phyloP scores from a whole-genome alignment of 768 basidiomycete genomes.

The Scleroderma citrinum region DNA sequence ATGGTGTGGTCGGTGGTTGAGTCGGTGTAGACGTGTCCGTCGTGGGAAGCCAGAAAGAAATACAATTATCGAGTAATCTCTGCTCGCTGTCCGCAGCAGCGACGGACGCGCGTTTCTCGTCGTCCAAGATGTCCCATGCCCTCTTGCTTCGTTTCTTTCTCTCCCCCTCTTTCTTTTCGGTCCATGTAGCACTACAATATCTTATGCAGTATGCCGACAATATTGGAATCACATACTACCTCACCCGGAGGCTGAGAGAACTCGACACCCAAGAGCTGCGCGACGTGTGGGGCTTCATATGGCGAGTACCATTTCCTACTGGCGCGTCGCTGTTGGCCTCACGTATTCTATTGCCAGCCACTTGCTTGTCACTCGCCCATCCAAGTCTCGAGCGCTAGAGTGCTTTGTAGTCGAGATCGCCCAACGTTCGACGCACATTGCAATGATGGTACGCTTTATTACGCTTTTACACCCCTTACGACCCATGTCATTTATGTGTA shows the following conservation, averaged over 20 bases:
- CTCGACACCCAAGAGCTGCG: slow-evolving; percentile 65
- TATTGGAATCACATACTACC: slow-evolving; percentile 88
- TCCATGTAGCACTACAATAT: slow-evolving; percentile 90
- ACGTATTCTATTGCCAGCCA: slow-evolving; percentile 50
- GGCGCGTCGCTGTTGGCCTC: slow-evolving; percentile 7
- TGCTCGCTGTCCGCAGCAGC: slow-evolving; percentile 10
- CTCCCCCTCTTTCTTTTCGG: slow-evolving; percentile 87
- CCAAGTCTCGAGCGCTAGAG: slow-evolving; percentile 88
- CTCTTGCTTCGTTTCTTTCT: slow-evolving; percentile 88
- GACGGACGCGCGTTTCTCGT: slow-evolving; percentile 5
- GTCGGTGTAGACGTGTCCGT: slow-evolving; percentile 1
- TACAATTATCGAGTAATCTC: background rate
- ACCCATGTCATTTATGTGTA: slow-evolving; percentile 24
- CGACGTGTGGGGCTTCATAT: slow-evolving; percentile 88
- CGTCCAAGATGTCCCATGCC: slow-evolving; percentile 58
- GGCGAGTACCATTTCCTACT: slow-evolving; percentile 38
- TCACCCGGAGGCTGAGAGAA: slow-evolving; percentile 66
- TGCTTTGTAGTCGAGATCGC: slow-evolving; percentile 87
- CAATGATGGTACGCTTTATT: slow-evolving; percentile 75
- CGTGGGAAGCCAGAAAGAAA: slow-evolving; percentile 6
- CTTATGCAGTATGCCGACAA: slow-evolving; percentile 77
- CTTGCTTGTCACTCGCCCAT: slow-evolving; percentile 88
- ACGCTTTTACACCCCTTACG: slow-evolving; percentile 8
- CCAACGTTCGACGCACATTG: slow-evolving; percentile 89
- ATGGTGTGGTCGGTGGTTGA: slow-evolving; percentile 4